Conservation (phyloP, 306 rosid genomes). For the Mimosa pudica region DNA sequence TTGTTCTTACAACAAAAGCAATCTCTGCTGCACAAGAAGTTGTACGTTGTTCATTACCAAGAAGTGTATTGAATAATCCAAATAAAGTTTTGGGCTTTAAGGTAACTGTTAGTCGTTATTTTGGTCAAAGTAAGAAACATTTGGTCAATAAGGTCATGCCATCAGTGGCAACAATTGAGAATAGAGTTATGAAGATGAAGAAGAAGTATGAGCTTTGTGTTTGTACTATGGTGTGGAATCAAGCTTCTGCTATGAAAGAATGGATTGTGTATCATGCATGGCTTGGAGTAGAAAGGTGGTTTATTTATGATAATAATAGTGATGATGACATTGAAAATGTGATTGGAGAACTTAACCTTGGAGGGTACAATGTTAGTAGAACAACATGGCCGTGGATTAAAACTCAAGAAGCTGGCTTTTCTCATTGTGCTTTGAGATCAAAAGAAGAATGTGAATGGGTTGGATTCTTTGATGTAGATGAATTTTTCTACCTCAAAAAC, state of each 20-base stretch:
- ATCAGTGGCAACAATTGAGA: constrained; percentile 61
- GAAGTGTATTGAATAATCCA: constrained; percentile 44
- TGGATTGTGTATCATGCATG: constrained; percentile 93
- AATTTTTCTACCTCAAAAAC: constrained; percentile 75
- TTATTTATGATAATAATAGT: constrained; percentile 92
- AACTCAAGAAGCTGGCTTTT: constrained; percentile 96
- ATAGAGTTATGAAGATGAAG: constrained; percentile 37
- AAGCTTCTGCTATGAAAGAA: constrained; percentile 73
- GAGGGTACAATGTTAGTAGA: constrained; percentile 69
- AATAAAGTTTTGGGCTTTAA: constrained; percentile 59
- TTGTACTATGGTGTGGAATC: constrained; percentile 98
- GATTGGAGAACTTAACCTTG: constrained; percentile 54
- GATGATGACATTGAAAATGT: constrained; percentile 73
- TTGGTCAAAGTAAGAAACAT: constrained; percentile 35
- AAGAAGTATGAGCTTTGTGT: constrained; percentile 78
- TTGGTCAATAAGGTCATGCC: constrained; percentile 51
- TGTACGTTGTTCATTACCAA: constrained; percentile 77
- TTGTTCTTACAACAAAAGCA: constrained; percentile 52
- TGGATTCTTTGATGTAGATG: constrained; percentile 93
- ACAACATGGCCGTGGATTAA: constrained; percentile 94
- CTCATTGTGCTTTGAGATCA: constrained; percentile 85
- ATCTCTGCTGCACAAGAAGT: constrained; percentile 86
- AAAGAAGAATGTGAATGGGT: constrained; percentile 92
- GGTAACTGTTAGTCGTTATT: constrained; percentile 53
- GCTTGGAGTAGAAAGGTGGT: constrained; percentile 95